phyloP scores from a whole-genome alignment of 1,284 basidiomycete genomes.

The Laetiporus sulphureus region DNA sequence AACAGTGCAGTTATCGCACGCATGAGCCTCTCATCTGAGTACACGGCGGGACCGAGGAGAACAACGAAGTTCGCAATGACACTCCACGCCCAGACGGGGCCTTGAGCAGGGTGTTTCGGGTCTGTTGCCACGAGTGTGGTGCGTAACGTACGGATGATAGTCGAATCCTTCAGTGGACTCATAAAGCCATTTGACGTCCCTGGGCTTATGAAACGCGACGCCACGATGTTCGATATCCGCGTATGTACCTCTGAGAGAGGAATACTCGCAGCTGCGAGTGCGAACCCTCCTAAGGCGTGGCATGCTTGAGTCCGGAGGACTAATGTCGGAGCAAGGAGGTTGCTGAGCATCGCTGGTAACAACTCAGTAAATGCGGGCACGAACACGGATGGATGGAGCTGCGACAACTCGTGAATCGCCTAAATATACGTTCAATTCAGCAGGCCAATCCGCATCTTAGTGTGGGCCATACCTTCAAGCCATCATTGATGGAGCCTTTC shows the following conservation, averaged over 20 bases:
- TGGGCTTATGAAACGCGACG: constrained; percentile 37
- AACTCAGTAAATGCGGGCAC: constrained; percentile 55
- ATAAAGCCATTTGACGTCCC: constrained; percentile 14
- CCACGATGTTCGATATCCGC: constrained; percentile 42
- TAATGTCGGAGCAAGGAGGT: constrained; percentile 55
- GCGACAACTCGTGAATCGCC: constrained; percentile 67
- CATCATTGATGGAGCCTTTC: constrained; percentile 70
- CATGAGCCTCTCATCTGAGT: constrained; percentile 37
- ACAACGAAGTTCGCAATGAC: constrained; percentile 58
- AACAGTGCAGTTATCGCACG: constrained; percentile 45
- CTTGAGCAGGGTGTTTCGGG: constrained; percentile 54
- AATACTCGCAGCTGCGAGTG: constrained; percentile 40
- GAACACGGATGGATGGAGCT: constrained; percentile 56
- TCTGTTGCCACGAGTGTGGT: constrained; percentile 49
- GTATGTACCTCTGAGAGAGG: constrained; percentile 42
- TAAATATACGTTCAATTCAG: constrained; percentile 23
- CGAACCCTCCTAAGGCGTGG: constrained; percentile 65
- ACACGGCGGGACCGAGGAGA: constrained; percentile 50
- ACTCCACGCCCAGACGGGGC: constrained; percentile 66
- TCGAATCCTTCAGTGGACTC: constrained; percentile 34
- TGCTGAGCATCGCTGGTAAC: constrained; percentile 54
- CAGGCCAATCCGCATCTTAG: neutral
- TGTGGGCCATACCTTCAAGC: constrained; percentile 48
- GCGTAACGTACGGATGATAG: constrained; percentile 57
- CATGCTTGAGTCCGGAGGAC: constrained; percentile 61